These are phyloP conservation scores for Trichophyton simii DNA, from an alignment of 2,329 filamentous ascomycete genomes.

Conservation along the genomic window DNA sequence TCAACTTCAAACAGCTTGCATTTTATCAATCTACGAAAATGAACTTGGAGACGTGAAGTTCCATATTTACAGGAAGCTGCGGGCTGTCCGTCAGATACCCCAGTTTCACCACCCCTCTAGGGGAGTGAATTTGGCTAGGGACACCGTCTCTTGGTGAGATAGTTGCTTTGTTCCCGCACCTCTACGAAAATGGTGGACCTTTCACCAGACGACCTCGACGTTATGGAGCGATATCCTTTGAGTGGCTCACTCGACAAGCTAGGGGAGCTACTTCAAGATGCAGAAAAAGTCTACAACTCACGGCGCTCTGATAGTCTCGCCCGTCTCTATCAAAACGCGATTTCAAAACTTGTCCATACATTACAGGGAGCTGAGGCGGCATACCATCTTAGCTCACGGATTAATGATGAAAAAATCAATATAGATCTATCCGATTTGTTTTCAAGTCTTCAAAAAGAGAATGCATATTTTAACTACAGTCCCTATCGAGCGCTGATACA, in stretches of 20 bases:
- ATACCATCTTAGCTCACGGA: constrained; percentile 8
- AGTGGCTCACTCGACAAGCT: constrained; percentile 7
- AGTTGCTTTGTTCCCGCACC: too few species aligned
- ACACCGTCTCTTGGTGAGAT: too few species aligned
- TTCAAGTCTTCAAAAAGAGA: background rate
- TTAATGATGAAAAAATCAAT: constrained; percentile 3
- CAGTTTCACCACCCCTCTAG: background rate
- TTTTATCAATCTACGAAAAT: too few species aligned
- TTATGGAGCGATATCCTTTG: constrained; percentile 7
- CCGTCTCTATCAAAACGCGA: constrained; percentile 1
- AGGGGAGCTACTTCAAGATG: constrained; percentile 3
- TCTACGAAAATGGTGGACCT: constrained; percentile 6
- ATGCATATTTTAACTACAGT: constrained; percentile 6
- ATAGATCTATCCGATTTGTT: constrained; percentile 7
- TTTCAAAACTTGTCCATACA: constrained; percentile 7
- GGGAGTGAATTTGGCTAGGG: background rate
- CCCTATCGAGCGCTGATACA: constrained; percentile 10
- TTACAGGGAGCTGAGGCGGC: constrained; percentile 7
- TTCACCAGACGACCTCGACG: constrained; percentile 5
- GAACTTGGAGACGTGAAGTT: too few species aligned
- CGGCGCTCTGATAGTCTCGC: constrained; percentile 5
- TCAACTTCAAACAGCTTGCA: too few species aligned
- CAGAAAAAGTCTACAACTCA: constrained; percentile 7
- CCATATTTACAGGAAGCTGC: too few species aligned
- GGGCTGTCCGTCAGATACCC: too few species aligned